Evolutionary conservation across 179 eudicot species (phyloP).

Genomic region (Beta corolliflora): DNA sequence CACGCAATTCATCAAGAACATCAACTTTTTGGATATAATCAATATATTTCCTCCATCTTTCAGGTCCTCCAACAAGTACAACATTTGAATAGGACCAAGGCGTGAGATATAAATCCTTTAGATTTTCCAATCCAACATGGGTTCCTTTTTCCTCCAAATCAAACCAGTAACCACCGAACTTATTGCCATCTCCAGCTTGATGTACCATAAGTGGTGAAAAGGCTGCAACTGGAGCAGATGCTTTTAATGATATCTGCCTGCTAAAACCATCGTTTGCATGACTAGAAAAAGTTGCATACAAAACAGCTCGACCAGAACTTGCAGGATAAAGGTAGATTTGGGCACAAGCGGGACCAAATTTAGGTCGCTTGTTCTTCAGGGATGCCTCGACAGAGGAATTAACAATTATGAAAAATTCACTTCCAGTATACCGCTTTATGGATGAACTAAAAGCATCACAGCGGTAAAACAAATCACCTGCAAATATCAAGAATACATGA

Average conservation of each 20-base stretch:
- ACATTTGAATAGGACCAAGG: conserved; percentile 75
- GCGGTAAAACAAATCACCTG: conserved; percentile 66
- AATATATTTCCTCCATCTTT: conserved; percentile 73
- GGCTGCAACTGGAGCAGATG: conserved; percentile 63
- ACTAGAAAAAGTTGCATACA: conserved; percentile 61
- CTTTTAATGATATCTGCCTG: conserved; percentile 54
- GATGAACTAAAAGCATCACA: conserved; percentile 81
- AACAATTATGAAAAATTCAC: conserved; percentile 57
- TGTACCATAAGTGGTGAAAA: conserved; percentile 61
- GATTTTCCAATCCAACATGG: conserved; percentile 36
- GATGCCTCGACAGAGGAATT: conserved; percentile 46
- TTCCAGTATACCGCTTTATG: conserved; percentile 69
- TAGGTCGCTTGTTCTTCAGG: conserved; percentile 31
- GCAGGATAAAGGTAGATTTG: conserved; percentile 59
- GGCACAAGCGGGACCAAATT: conserved; percentile 59
- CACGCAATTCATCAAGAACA: conserved; percentile 39
- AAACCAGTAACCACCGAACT: conserved; percentile 89
- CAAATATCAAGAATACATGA: conserved; percentile 18
- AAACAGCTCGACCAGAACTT: conserved; percentile 52
- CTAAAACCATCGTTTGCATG: conserved; percentile 42
- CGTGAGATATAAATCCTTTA: conserved; percentile 59
- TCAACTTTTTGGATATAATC: conserved; percentile 62
- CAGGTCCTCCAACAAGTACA: conserved; percentile 82
- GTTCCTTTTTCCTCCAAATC: conserved; percentile 48
- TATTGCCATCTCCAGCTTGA: conserved; percentile 86